These are phyloP conservation scores for Candida labiduridarum DNA, from an alignment of 1,139 yeast genomes.

Conservation along the genomic window DNA sequence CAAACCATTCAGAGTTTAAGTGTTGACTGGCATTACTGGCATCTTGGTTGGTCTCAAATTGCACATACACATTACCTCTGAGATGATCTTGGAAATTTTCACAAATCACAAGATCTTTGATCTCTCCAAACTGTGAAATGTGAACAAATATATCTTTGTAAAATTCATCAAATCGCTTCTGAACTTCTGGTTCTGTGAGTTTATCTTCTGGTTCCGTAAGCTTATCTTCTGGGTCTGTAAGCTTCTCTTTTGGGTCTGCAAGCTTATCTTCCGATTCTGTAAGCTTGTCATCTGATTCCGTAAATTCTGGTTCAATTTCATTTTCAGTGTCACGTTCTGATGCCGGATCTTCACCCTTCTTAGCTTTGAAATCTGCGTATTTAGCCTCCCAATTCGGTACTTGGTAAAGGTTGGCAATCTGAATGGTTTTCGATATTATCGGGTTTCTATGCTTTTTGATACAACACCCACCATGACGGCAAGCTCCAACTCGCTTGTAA, in stretches of 20 bases:
- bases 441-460: conserved; percentile 78
- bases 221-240: too few relatives aligned
- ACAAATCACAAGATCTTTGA: conserved; percentile 71
- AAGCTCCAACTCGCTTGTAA: conserved; percentile 85
- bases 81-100: conserved; percentile 81
- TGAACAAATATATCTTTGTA: conserved; percentile 76
- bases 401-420: conserved; percentile 67
- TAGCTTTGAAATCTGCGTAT: too few relatives aligned
- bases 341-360: too few relatives aligned
- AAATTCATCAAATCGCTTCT: conserved; percentile 61
- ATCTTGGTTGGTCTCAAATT: conserved; percentile 53
- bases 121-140: conserved; percentile 62
- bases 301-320: too few relatives aligned
- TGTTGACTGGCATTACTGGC: conserved; percentile 64
- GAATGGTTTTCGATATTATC: conserved; percentile 60
- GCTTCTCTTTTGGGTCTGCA: too few relatives aligned
- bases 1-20: conserved; percentile 82
- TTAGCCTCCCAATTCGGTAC: too few relatives aligned
- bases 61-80: conserved; percentile 82
- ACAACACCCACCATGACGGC: conserved; percentile 91
- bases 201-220: not conserved
- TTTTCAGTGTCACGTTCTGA: too few relatives aligned
- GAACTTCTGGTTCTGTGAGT: conserved; percentile 42
- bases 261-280: conserved; percentile 15
- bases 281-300: conserved; percentile 6